Percentiles rank a stretch among this genome's conserved stretches.
Evolutionary conservation across 148 eudicot genomes (phyloP).

Genomic region (Nepenthes mirabilis): DNA sequence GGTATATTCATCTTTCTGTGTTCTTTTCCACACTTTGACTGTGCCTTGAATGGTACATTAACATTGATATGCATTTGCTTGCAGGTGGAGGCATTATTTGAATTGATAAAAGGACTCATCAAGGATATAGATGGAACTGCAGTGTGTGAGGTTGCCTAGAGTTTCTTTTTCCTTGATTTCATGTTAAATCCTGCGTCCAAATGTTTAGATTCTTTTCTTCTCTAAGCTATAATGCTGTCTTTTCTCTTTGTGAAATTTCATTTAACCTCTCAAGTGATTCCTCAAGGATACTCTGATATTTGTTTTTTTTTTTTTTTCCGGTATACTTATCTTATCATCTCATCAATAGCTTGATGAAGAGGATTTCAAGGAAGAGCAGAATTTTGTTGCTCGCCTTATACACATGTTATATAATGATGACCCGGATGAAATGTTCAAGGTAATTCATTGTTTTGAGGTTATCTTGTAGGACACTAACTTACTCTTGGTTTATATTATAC

Average conservation of each 20-base stretch:
- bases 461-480: background rate
- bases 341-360: conserved; percentile 73
- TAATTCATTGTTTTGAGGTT: conserved; percentile 13
- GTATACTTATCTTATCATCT: conserved; percentile 1
- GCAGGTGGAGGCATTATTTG: conserved; percentile 92
- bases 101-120: conserved; percentile 85
- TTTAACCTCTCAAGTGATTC: conserved; percentile 1
- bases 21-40: conserved; percentile 1
- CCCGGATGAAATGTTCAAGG: conserved; percentile 95
- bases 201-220: background rate
- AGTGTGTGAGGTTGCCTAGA: conserved; percentile 54
- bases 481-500: background rate
- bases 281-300: background rate
- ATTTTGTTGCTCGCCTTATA: conserved; percentile 92
- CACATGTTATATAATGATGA: conserved; percentile 87
- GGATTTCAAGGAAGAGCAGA: conserved; percentile 94
- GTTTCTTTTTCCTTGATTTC: background rate
- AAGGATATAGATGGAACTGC: conserved; percentile 54
- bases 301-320: conserved; percentile 7
- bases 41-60: conserved; percentile 3
- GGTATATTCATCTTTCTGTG: conserved; percentile 22
- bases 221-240: background rate
- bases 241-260: background rate
- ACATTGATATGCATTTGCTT: conserved; percentile 13
- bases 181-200: conserved; percentile 1